Percentiles rank a stretch among this genome's conserved stretches.
phyloP scores from a whole-genome alignment of 768 basidiomycete genomes.

The Fistulinella prunicolor region DNA sequence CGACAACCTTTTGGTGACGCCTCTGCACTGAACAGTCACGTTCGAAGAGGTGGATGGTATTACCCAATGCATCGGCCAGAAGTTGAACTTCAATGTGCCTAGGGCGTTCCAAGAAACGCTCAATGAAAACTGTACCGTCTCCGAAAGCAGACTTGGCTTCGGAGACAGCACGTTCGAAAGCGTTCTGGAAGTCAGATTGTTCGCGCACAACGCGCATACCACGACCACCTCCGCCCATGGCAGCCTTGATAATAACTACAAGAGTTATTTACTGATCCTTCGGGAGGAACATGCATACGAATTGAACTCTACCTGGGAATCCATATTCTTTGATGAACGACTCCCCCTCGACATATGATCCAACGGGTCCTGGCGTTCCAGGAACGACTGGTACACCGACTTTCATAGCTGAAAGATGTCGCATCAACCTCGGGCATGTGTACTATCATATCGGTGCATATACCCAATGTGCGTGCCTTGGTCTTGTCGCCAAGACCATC shows the following conservation, averaged over 20 bases:
- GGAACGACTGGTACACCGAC: constrained; percentile 95
- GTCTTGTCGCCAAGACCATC: constrained; percentile 99
- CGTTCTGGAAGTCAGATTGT: constrained; percentile 83
- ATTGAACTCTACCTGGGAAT: constrained; percentile 68
- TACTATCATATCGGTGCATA: constrained; percentile 10
- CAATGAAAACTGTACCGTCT: constrained; percentile 98
- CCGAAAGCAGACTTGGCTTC: constrained; percentile 98
- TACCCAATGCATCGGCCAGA: constrained; percentile 86
- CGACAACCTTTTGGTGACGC: constrained; percentile 98
- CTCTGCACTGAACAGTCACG: constrained; percentile 99
- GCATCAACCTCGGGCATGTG: neutral
- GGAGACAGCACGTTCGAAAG: constrained; percentile 89
- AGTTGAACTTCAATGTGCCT: constrained; percentile 98
- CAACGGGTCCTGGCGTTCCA: constrained; percentile 95
- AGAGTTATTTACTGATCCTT: constrained; percentile 8
- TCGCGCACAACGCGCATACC: constrained; percentile 99
- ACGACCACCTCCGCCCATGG: constrained; percentile 97
- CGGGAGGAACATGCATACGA: neutral
- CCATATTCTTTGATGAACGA: constrained; percentile 94
- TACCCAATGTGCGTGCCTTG: constrained; percentile 88
- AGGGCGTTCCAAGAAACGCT: constrained; percentile 94
- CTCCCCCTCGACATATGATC: constrained; percentile 70
- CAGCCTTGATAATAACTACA: constrained; percentile 97
- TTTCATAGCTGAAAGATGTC: constrained; percentile 63
- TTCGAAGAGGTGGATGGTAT: constrained; percentile 97